Percentiles rank a stretch among this genome's conserved stretches.
phyloP scores from a whole-genome alignment of 2,329 filamentous ascomycete genomes.

The Talaromyces piceae region DNA sequence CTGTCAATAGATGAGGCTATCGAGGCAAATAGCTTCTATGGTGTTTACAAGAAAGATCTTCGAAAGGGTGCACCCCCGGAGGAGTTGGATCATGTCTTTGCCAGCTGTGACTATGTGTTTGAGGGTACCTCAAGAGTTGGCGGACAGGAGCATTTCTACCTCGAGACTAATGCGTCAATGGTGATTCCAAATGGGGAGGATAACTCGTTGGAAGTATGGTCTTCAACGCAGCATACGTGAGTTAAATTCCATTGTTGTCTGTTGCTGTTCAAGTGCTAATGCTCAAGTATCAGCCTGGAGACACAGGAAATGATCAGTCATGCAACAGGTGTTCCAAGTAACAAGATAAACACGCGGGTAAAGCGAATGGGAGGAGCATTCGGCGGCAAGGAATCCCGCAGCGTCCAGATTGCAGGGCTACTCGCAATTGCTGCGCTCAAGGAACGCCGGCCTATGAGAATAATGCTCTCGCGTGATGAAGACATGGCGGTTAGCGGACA shows the following conservation, averaged over 20 bases:
- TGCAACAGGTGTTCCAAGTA: constrained; percentile 72
- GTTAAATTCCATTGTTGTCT: constrained; percentile 19
- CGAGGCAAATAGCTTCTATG: constrained; percentile 77
- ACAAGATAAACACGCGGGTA: constrained; percentile 83
- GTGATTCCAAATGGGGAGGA: constrained; percentile 79
- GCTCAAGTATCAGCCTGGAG: constrained; percentile 63
- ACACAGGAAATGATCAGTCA: constrained; percentile 49
- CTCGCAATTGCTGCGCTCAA: constrained; percentile 83
- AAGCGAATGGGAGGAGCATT: constrained; percentile 93
- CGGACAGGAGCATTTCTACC: constrained; percentile 91
- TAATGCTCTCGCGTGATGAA: constrained; percentile 94
- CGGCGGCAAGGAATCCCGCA: constrained; percentile 88
- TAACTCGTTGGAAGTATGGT: constrained; percentile 86
- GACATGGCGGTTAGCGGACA: constrained; percentile 91
- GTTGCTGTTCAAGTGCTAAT: constrained; percentile 1
- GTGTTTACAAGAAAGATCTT: constrained; percentile 66
- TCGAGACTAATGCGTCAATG: constrained; percentile 76
- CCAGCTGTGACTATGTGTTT: constrained; percentile 64
- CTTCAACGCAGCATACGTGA: constrained; percentile 87
- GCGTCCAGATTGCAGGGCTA: constrained; percentile 74
- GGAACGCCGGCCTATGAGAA: constrained; percentile 71
- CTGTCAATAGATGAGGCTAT: constrained; percentile 96
- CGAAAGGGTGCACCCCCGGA: constrained; percentile 73
- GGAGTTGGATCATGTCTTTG: constrained; percentile 59
- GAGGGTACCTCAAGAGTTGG: constrained; percentile 80